Conservation (phyloP, 768 basidiomycete genomes). For the Trametes punicea region DNA sequence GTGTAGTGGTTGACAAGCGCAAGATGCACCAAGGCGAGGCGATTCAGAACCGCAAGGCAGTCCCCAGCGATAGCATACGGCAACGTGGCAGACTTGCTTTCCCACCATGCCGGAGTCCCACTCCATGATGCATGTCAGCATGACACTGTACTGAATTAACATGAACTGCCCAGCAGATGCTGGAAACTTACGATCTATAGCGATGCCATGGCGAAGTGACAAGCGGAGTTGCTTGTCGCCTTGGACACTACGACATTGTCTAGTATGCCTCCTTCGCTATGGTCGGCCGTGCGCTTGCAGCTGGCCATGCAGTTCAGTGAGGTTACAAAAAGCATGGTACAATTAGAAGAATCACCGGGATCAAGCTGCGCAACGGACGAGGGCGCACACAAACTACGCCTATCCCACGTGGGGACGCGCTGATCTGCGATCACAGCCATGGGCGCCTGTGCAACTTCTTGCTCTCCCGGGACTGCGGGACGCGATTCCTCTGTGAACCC, state of each 20-base stretch:
- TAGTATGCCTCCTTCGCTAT: background rate
- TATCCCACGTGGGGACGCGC: background rate
- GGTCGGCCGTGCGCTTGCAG: background rate
- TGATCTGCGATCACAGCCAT: slow-evolving; percentile 1
- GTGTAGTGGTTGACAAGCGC: too few species aligned
- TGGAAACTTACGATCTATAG: background rate
- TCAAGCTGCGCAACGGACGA: background rate
- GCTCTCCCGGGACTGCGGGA: background rate
- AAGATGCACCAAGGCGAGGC: too few species aligned
- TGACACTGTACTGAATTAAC: background rate
- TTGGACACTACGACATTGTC: background rate
- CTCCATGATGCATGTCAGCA: background rate
- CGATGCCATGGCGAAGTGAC: background rate
- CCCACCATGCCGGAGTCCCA: too few species aligned
- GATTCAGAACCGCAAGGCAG: too few species aligned
- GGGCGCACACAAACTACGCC: slow-evolving; percentile 5
- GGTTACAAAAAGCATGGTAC: background rate
- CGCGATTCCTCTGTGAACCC: slow-evolving; percentile 5
- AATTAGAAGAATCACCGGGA: background rate
- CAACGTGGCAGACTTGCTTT: too few species aligned
- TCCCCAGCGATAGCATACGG: too few species aligned
- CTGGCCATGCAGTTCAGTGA: background rate
- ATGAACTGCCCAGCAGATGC: background rate
- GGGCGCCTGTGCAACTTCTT: background rate
- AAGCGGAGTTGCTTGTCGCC: background rate